Percentiles rank a stretch among this genome's conserved stretches.
phyloP scores from a whole-genome alignment of 768 basidiomycete genomes.

The Lactifluus rugatus region DNA sequence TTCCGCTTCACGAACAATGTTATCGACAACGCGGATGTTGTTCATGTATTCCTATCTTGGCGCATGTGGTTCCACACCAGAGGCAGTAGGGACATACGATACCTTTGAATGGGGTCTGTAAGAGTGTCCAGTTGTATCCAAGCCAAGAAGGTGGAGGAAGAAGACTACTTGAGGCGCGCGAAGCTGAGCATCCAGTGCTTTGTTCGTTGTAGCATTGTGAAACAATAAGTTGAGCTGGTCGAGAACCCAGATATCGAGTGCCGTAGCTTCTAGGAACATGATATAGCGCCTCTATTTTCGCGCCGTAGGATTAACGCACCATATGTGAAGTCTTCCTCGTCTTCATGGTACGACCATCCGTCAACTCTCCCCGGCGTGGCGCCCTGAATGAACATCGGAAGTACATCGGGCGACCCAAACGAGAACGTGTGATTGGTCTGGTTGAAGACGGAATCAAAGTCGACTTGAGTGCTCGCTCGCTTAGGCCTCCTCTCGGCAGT shows the following conservation, averaged over 20 bases:
- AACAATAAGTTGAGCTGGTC: conserved; percentile 56
- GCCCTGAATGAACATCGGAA: conserved; percentile 60
- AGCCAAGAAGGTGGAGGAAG: conserved; percentile 74
- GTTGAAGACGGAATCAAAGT: conserved; percentile 87
- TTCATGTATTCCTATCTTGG: conserved; percentile 66
- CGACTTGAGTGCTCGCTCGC: conserved; percentile 30
- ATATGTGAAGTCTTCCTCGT: conserved; percentile 81
- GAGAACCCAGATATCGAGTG: conserved; percentile 70
- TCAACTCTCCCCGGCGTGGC: conserved; percentile 59
- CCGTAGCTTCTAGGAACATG: conserved; percentile 50
- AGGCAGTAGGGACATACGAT: not conserved
- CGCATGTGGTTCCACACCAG: not conserved
- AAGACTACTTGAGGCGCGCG: conserved; percentile 56
- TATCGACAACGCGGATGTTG: conserved; percentile 72
- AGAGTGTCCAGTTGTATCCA: conserved; percentile 83
- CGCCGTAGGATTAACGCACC: conserved; percentile 30
- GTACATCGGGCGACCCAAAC: conserved; percentile 47
- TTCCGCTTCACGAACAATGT: conserved; percentile 62
- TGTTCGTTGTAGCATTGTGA: conserved; percentile 49
- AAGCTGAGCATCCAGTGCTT: conserved; percentile 40
- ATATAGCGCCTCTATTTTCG: not conserved
- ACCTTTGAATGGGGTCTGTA: conserved; percentile 76
- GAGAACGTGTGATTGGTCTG: conserved; percentile 69
- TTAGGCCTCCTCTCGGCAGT: not conserved
- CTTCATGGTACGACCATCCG: conserved; percentile 67